These are phyloP conservation scores for Trichoderma polysporum DNA, from an alignment of 2,329 filamentous ascomycete genomes.

Conservation along the genomic window DNA sequence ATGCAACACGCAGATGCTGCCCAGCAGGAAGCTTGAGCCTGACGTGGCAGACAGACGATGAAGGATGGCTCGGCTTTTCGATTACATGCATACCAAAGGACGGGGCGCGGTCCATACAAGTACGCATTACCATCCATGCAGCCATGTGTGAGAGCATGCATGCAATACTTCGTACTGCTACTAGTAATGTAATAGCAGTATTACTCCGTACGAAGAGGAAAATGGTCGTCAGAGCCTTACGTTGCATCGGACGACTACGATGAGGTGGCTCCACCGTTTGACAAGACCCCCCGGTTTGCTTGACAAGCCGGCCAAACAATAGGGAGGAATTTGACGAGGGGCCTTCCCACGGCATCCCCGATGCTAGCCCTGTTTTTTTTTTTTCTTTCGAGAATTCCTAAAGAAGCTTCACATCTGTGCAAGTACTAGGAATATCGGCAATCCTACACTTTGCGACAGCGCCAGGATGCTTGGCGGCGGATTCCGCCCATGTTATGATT, in stretches of 20 bases:
- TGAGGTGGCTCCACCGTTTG: conserved; percentile 3
- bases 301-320: not conserved
- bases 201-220: not conserved
- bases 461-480: not conserved
- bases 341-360: conserved; percentile 11
- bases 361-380: not conserved
- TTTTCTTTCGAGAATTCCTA: not conserved
- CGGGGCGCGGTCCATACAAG: not conserved
- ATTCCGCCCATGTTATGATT: not conserved
- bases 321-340: not conserved
- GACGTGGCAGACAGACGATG: conserved; percentile 7
- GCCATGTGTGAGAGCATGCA: not conserved
- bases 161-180: not conserved
- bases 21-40: conserved; percentile 5
- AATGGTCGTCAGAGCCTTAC: conserved; percentile 1
- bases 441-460: not conserved
- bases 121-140: not conserved
- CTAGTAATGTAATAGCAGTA: not conserved
- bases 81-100: not conserved
- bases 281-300: not conserved
- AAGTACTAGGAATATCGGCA: not conserved
- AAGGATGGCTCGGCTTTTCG: not conserved
- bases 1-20: conserved; percentile 5
- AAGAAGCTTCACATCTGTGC: not conserved
- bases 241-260: conserved; percentile 4